These are phyloP conservation scores for Bryum argenteum DNA, from an alignment of 225 moss, liverwort and hornwort genomes.

Conservation along the genomic window DNA sequence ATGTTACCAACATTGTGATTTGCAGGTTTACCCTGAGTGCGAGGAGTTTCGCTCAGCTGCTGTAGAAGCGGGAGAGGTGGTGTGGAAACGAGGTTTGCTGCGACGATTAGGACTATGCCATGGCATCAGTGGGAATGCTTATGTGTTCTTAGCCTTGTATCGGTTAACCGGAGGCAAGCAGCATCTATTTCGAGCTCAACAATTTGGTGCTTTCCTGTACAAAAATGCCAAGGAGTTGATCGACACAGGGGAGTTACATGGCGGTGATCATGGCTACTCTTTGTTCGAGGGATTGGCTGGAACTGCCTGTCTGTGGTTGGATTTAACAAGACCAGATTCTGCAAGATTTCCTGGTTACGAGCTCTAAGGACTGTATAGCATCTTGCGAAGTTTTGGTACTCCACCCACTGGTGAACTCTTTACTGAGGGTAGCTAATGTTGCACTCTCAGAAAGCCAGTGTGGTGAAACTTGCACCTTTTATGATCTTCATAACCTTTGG, in stretches of 20 bases:
- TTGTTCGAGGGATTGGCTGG: constrained; percentile 92
- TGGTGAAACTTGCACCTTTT: background rate
- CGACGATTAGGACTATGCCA: constrained; percentile 86
- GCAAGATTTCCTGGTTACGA: constrained; percentile 89
- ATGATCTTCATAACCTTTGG: background rate
- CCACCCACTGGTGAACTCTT: constrained; percentile 12
- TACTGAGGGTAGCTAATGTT: constrained; percentile 11
- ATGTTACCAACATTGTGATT: constrained; percentile 2
- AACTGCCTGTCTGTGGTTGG: constrained; percentile 88
- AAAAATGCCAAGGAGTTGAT: constrained; percentile 70
- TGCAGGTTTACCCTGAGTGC: constrained; percentile 79
- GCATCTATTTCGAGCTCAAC: constrained; percentile 75
- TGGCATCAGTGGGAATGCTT: constrained; percentile 89
- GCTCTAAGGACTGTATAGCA: constrained; percentile 27
- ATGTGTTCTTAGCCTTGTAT: constrained; percentile 77
- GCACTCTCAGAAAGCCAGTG: constrained; percentile 3
- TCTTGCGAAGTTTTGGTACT: constrained; percentile 11
- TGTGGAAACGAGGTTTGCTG: constrained; percentile 88
- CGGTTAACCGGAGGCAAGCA: constrained; percentile 62
- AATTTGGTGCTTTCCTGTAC: constrained; percentile 74
- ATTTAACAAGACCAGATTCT: constrained; percentile 62
- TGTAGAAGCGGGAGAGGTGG: constrained; percentile 78
- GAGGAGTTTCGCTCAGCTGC: constrained; percentile 74
- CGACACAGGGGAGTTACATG: constrained; percentile 72
- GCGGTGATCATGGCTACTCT: constrained; percentile 88